Evolutionary conservation across 495 filamentous ascomycete species (phyloP).

Genomic region (Pseudomonodictys pantanalensis): DNA sequence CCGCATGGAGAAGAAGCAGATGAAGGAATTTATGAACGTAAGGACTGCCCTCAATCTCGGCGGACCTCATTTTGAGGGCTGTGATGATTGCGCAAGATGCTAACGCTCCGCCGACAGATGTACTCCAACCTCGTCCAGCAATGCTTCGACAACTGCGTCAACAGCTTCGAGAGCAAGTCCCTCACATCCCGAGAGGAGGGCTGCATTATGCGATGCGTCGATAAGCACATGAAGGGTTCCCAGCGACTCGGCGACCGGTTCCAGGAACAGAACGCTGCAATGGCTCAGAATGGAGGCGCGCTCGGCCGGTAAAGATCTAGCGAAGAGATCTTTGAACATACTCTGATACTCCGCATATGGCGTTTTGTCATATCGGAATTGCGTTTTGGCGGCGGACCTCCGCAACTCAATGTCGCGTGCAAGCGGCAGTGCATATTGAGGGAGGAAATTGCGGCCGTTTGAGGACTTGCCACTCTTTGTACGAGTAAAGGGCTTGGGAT

Average conservation of each 20-base stretch:
- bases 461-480: too few species aligned
- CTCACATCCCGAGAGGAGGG: constrained; percentile 79
- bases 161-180: constrained; percentile 97
- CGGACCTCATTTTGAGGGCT: too few species aligned
- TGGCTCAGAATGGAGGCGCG: constrained; percentile 64
- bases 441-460: too few species aligned
- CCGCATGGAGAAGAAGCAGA: constrained; percentile 93
- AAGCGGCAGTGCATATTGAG: too few species aligned
- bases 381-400: too few species aligned
- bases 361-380: too few species aligned
- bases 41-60: constrained; percentile 38
- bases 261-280: constrained; percentile 87
- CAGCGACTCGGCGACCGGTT: constrained; percentile 86
- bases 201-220: constrained; percentile 88
- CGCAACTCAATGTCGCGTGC: too few species aligned
- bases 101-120: constrained; percentile 58
- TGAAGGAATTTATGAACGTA: constrained; percentile 98
- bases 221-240: constrained; percentile 87
- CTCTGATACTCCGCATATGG: too few species aligned
- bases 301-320: constrained; percentile 26
- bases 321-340: too few species aligned
- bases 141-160: constrained; percentile 96
- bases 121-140: constrained; percentile 92
- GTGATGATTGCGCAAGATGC: background rate
- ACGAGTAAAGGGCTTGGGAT: too few species aligned